Percentiles rank a stretch among this genome's conserved stretches.
phyloP scores from a whole-genome alignment of 169 alveolate species.

The Cryptosporidium tyzzeri region DNA sequence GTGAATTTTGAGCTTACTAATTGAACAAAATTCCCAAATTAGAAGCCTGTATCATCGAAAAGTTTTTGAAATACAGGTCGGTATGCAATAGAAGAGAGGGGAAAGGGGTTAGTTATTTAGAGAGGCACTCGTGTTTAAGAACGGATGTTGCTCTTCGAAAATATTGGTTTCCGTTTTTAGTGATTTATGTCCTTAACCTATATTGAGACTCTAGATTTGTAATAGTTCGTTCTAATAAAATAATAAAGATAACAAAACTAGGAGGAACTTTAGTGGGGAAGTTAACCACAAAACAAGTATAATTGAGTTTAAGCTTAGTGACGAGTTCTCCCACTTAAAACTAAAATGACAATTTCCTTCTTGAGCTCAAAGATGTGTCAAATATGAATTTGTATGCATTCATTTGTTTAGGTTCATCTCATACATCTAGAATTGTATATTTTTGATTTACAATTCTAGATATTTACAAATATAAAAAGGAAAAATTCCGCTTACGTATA shows the following conservation, averaged over 20 bases:
- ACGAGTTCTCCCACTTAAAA: too few species aligned
- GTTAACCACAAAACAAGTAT: not conserved
- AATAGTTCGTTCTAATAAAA: not conserved
- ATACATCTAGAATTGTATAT: not conserved
- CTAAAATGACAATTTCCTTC: too few species aligned
- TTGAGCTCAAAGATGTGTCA: not conserved
- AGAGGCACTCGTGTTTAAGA: not conserved
- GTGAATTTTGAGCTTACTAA: not conserved
- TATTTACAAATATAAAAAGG: too few species aligned
- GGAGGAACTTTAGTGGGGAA: not conserved
- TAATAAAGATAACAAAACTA: too few species aligned
- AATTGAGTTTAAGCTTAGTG: not conserved
- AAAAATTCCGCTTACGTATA: not conserved
- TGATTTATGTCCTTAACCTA: too few species aligned
- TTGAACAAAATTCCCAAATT: too few species aligned
- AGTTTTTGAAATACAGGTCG: not conserved
- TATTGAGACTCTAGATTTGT: too few species aligned
- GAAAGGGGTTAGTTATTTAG: not conserved
- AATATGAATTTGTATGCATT: too few species aligned
- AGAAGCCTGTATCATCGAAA: not conserved
- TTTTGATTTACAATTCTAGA: too few species aligned
- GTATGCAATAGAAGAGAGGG: not conserved
- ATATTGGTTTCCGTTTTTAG: not conserved
- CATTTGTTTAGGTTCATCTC: not conserved
- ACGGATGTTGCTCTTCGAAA: not conserved